phyloP scores from a whole-genome alignment of 2,329 filamentous ascomycete genomes.

The Myriosclerotinia scirpicola region DNA sequence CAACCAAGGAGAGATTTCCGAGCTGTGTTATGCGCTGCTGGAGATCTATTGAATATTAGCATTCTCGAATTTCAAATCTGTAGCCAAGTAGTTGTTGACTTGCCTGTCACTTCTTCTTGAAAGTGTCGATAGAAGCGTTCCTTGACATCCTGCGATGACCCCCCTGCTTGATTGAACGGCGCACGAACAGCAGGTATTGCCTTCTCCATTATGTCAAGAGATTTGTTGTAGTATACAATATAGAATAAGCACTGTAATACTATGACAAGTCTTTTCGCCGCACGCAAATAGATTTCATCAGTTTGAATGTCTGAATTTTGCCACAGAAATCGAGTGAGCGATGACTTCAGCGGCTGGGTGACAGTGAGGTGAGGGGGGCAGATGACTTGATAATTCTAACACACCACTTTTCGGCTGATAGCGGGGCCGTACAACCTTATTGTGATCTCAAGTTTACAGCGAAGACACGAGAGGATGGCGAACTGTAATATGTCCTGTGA shows the following conservation, averaged over 20 bases:
- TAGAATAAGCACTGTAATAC: not conserved
- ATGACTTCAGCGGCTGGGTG: not conserved
- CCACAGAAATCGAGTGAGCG: not conserved
- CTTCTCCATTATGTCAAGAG: constrained; percentile 8
- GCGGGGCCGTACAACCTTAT: not conserved
- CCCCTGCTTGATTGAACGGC: constrained; percentile 29
- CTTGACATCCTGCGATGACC: constrained; percentile 52
- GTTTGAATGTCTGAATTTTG: not conserved
- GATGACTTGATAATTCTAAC: constrained; percentile 7
- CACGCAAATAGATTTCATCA: not conserved
- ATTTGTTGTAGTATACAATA: not conserved
- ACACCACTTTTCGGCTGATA: constrained; percentile 16
- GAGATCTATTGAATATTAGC: constrained; percentile 54
- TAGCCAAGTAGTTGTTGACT: constrained; percentile 36
- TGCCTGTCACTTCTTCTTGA: constrained; percentile 71
- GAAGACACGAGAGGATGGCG: not conserved
- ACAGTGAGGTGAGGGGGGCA: constrained; percentile 1
- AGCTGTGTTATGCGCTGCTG: constrained; percentile 74
- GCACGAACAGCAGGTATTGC: constrained; percentile 15
- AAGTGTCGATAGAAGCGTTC: constrained; percentile 86
- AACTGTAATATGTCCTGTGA: not conserved
- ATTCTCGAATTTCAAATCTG: not conserved
- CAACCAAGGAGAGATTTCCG: constrained; percentile 58
- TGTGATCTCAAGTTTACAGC: constrained; percentile 1
- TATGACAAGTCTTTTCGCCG: not conserved